Percentiles rank a stretch among this genome's conserved stretches.
These are phyloP conservation scores for Fimicolochytrium jonesii DNA, from an alignment of 192 early-diverging fungal genomes.

Conservation along the genomic window DNA sequence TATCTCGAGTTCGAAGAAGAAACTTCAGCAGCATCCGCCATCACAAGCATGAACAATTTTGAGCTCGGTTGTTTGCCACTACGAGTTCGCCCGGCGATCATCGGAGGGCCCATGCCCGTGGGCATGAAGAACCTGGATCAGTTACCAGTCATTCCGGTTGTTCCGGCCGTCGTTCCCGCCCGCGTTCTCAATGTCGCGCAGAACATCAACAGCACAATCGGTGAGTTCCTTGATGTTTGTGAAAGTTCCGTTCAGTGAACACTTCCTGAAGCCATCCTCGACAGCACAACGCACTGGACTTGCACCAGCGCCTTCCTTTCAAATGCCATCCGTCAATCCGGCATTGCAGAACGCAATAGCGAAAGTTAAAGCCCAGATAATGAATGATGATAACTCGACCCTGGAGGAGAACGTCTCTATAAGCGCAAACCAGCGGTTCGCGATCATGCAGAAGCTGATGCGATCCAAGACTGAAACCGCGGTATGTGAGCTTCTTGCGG, in stretches of 20 bases:
- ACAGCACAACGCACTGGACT: constrained; percentile 9
- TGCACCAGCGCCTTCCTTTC: not conserved
- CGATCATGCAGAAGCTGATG: constrained; percentile 69
- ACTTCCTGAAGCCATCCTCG: no score
- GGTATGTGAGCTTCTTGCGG: not conserved
- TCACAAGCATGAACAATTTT: constrained; percentile 77
- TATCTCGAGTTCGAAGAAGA: constrained; percentile 75
- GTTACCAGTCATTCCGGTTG: constrained; percentile 25
- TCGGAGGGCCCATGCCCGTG: constrained; percentile 72
- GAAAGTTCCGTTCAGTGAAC: no score
- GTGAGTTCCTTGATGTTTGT: constrained; percentile 10
- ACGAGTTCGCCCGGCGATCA: constrained; percentile 61
- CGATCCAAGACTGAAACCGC: constrained; percentile 8
- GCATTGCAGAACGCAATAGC: constrained; percentile 24
- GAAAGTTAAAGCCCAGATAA: constrained; percentile 30
- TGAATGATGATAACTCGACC: constrained; percentile 29
- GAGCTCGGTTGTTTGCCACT: constrained; percentile 68
- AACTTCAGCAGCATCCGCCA: constrained; percentile 54
- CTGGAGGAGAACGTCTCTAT: constrained; percentile 44
- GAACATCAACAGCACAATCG: constrained; percentile 31
- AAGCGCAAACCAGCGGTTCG: constrained; percentile 52
- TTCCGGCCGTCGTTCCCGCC: constrained; percentile 23
- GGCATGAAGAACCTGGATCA: constrained; percentile 76
- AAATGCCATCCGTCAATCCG: not conserved
- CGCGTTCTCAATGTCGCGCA: constrained; percentile 23